Evolutionary conservation across 495 filamentous ascomycete genomes (phyloP).

Genomic region (Aspergillus taichungensis): DNA sequence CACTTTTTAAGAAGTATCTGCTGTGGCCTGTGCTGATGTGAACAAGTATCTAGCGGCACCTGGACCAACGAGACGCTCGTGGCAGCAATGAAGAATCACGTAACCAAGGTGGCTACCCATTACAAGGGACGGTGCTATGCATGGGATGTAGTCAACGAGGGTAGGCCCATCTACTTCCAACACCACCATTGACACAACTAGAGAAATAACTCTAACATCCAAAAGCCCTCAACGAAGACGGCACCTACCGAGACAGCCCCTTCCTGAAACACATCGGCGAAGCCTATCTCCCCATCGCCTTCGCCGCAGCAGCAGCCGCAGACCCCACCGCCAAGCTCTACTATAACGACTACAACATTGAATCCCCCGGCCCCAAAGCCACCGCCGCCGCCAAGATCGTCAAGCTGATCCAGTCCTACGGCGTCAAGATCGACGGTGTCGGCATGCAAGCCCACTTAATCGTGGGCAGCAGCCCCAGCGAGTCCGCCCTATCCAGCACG

Average conservation of each 20-base stretch:
- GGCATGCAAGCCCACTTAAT: conserved; percentile 57
- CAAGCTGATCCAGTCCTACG: conserved; percentile 41
- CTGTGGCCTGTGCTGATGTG: conserved; percentile 1
- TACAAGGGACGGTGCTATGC: conserved; percentile 46
- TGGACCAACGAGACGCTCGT: conserved; percentile 47
- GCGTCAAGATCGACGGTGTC: conserved; percentile 54
- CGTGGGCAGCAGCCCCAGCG: conserved; percentile 42
- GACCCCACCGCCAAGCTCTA: conserved; percentile 46
- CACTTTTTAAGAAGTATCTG: not conserved
- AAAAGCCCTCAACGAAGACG: conserved; percentile 37
- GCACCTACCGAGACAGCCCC: conserved; percentile 32
- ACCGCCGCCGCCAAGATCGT: conserved; percentile 42
- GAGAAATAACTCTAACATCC: not conserved
- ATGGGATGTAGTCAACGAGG: conserved; percentile 38
- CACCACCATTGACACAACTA: not conserved
- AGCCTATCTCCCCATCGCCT: conserved; percentile 38
- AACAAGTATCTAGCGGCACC: conserved; percentile 39
- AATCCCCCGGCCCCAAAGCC: conserved; percentile 41
- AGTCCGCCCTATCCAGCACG: conserved; percentile 38
- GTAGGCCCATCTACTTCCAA: conserved; percentile 7
- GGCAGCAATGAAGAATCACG: conserved; percentile 42
- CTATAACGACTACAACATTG: conserved; percentile 65
- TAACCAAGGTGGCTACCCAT: conserved; percentile 43
- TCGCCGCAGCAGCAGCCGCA: conserved; percentile 37
- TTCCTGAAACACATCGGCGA: conserved; percentile 37